A percentile compares a stretch with the other conserved stretches of the same genome.
These are phyloP conservation scores for Aphanomyces invadans DNA, from an alignment of 352 stramenopile genomes.

Conservation along the genomic window DNA sequence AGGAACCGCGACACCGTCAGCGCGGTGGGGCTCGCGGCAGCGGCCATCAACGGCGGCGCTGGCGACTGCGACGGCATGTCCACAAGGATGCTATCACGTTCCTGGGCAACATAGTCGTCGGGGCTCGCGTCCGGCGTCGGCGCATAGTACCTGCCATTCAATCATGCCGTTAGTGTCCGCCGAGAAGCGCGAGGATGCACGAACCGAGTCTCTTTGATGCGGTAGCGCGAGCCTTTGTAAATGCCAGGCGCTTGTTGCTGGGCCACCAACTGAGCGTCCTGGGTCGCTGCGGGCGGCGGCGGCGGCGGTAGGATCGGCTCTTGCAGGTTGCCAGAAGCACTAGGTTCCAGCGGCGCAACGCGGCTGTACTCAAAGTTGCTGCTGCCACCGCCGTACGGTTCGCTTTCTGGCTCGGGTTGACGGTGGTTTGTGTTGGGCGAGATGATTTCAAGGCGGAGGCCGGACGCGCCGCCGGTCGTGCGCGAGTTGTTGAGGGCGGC, in stretches of 20 bases:
- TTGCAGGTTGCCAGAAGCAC: too few relatives aligned
- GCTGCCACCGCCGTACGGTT: background rate
- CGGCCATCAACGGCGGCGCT: background rate
- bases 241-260: background rate
- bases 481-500: constrained; percentile 21
- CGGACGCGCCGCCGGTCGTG: background rate
- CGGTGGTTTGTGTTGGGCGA: background rate
- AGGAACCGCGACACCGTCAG: constrained; percentile 18
- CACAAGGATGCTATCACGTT: constrained; percentile 22
- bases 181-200: too few relatives aligned
- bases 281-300: background rate
- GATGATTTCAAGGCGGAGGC: constrained; percentile 20
- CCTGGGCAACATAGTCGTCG: constrained; percentile 22
- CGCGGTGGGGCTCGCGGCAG: constrained; percentile 10
- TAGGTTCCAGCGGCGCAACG: too few relatives aligned
- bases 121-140: constrained; percentile 11
- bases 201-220: constrained; percentile 25
- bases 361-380: too few relatives aligned
- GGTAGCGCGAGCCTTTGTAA: constrained; percentile 21
- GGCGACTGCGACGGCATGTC: constrained; percentile 21
- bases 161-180: background rate
- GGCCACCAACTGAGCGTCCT: background rate
- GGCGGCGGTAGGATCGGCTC: too few relatives aligned
- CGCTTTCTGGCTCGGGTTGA: background rate
- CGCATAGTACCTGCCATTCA: constrained; percentile 12